Evolutionary conservation across 306 rosid genomes (phyloP), one percentile per base, ranked within the genome.

Genomic region (Corylus avellana): DNA sequence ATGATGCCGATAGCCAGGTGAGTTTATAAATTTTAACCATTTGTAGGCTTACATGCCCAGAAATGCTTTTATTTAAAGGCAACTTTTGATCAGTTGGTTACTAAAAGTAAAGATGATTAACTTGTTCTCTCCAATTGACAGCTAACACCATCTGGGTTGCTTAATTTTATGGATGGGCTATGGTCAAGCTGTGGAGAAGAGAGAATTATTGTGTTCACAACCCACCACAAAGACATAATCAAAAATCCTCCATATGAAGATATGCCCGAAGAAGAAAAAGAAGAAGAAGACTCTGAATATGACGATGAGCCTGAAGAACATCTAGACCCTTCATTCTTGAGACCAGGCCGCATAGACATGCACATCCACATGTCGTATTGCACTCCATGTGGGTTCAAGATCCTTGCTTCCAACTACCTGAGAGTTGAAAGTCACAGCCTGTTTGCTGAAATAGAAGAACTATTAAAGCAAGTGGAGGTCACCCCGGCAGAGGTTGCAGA

Each of bases 311-410:
- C 44, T 39, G 44, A 39, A 39, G 44, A 83, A 49, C 29, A 1
- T 44, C 73, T 81, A 11, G 80, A 85, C 22, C 87, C 84, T 13
- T 85, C 87, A 16, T 18, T 83, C 77, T 27, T 86, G 73, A 66
- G 87, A 54, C 87, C 90, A 10, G 85, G 86, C 44, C 85, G 80
- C 9, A 84, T 80, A 82, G 89, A 86, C 54, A 64, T 78, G 87
- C 87, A 84, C 48, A 69, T 86, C 25, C 84, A 75, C 82, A 72
- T 84, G 84, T 84, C 87, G 17, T 81, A 81, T 18, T 78, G 85
- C 75, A 84, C 80, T 8, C 81, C 82, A 3, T 22, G 63, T 9
- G 87, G 54, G n/a, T 87, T 84, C 49, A 35, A 72, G 74, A 76
- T 22, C 32, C 83, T 86, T 29, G 85, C 86, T 51, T 80, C 71